Evolutionary conservation across 768 basidiomycete genomes (phyloP), one percentile per base, ranked within the genome.

Genomic region (Pleurotus tuber-regium): DNA sequence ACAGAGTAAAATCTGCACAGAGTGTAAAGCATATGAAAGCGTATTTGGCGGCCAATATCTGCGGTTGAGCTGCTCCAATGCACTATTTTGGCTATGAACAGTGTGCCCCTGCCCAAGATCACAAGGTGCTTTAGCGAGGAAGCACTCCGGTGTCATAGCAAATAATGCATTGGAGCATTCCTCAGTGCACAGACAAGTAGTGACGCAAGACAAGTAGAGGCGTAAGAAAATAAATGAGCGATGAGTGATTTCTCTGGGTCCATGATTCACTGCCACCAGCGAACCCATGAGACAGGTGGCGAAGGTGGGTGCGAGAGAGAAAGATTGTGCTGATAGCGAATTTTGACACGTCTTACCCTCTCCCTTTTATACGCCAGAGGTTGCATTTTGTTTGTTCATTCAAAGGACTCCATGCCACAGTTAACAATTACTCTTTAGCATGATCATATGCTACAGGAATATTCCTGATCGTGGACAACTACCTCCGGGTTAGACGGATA

Each of bases 61-160:
- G 41, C 41, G 18, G 16, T 18, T 42, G 23, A 35, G 43, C 43
- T 36, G 41, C 50, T 48, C 29, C 50, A 29, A 36, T 16, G 11
- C 35, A 47, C 54, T 55, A 52, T 52, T 46, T 38, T 46, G 50
- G 50, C 54, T 55, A 55, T 55, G 54, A 55, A 55, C 54, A 51
- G 46, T 41, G 36, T 28, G 23, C 43, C n/a, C 38, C 24, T 39
- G 50, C 29, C 28, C 24, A 43, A 48, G 36, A 28, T 30, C 21
- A n/a, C 26, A 31, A 28, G 36, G 39, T 26, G 26, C 43, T 43
- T 28, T 28, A 18, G 28, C 35, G 29, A 30, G 19, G 21, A 24
- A 24, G n/a, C 50, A 40, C 36, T 29, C 26, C 52, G 54, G 44
- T 21, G 23, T 1, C 54, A 55, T 52, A 55, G 54, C 50, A 10